Evolutionary conservation across 1,284 basidiomycete genomes (phyloP), one percentile per base, ranked within the genome.

Genomic region (Rhodotorula sp.): DNA sequence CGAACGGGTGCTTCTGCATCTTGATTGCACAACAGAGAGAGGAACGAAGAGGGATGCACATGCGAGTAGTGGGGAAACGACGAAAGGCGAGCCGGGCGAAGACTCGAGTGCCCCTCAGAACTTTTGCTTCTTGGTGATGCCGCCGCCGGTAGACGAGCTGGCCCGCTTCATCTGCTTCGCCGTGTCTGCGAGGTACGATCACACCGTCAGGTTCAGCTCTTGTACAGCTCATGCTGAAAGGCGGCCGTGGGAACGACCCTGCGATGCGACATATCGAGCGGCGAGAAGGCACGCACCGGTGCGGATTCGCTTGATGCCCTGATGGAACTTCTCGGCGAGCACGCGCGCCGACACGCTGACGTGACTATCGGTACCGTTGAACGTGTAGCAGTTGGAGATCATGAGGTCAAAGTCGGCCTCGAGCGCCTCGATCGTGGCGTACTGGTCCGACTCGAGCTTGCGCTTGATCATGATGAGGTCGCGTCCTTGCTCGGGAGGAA

Each of bases 341-440:
- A 77, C 77, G 46, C 78, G 76, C 1, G 81, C 83, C 3, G 80
- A 79, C 27, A 79, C 81, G 14, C 89, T 88, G 10, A 95, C 90
- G 68, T 90, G 90, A 8, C 90, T 91, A 57, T 90, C 88, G 1
- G 83, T 82, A 1, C 90, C 90, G 78, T 97, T 97, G 85, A 94
- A 97, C 59, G 85, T 87, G 80, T 91, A 87, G 50, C 92, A 91
- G 80, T 96, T 97, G 70, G 86, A 81, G 66, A 92, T 82, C 92
- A 97, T 95, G 50, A 95, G 85, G 64, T 89, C 87, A 70, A 94
- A 82, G 80, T 97, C 94, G 14, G 87, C 88, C 78, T 91, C 90
- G 77, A 95, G 89, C 0, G 86, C 87, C 52, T 90, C 90, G 54
- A 89, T 82, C 2, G 86, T 86, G 52, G 90, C 89, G 81, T 94